A percentile compares a stretch with the other conserved stretches of the same genome.
Evolutionary conservation across 169 alveolate species (phyloP).

Genomic region (Cryptosporidium canis): DNA sequence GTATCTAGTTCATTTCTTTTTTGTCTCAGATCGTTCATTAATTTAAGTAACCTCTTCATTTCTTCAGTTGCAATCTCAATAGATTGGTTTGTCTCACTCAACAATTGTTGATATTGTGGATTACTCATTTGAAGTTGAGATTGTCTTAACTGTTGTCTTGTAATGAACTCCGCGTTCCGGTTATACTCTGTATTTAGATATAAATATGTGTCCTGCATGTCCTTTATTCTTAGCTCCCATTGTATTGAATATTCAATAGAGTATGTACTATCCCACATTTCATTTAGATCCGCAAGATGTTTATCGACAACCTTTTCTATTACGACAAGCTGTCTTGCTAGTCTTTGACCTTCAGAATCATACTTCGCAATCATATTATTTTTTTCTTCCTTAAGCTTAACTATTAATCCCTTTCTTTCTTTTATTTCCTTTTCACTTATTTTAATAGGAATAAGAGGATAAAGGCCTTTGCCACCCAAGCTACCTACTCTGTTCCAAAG

Average conservation of each 20-base stretch:
- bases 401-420: constrained; percentile 39
- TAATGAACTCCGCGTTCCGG: constrained; percentile 31
- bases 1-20: constrained; percentile 67
- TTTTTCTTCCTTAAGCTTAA: constrained; percentile 63
- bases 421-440: constrained; percentile 58
- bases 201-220: constrained; percentile 63
- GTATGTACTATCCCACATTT: constrained; percentile 69
- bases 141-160: constrained; percentile 65
- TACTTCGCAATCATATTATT: constrained; percentile 22
- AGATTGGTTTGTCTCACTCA: constrained; percentile 55
- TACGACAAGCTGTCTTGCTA: constrained; percentile 33
- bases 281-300: constrained; percentile 54
- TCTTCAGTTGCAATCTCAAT: constrained; percentile 47
- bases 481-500: constrained; percentile 49
- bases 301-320: constrained; percentile 47
- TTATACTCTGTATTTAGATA: constrained; percentile 53
- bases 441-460: constrained; percentile 47
- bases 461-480: constrained; percentile 46
- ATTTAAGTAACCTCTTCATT: constrained; percentile 45
- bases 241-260: constrained; percentile 65
- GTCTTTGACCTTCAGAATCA: constrained; percentile 46
- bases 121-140: constrained; percentile 45
- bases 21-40: constrained; percentile 60
- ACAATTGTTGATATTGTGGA: constrained; percentile 45
- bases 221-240: constrained; percentile 64